Evolutionary conservation across 2,329 filamentous ascomycete genomes (phyloP), one percentile per base, ranked within the genome.

Genomic region (Aureobasidium sp.): DNA sequence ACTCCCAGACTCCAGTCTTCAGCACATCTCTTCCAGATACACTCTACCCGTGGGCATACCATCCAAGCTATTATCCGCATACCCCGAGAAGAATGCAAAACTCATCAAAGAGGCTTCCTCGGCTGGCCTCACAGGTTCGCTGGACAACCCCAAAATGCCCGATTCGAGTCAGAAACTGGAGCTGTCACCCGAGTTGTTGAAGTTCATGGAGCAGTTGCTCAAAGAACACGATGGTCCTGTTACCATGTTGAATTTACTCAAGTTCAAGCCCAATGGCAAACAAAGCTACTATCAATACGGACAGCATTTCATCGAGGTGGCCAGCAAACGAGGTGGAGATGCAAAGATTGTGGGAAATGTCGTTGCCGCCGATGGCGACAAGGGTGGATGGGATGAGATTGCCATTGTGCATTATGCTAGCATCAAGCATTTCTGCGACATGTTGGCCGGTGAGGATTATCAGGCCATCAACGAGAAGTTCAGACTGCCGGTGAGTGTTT

Each of bases 391-490:
- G 84, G 81, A 87, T 69, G 84, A 87, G 71, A 78, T 87, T 64
- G 84, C 84, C 0, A 75, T 87, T 47, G 85, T 84, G 61, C 84
- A 86, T 73, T 87, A 87, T 71, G 84, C 85, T 3, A 84, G 78
- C 56, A 80, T 86, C 39, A 65, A 71, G 64, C 83, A 87, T 70
- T 87, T 87, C 68, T 80, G 80, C 47, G 82, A 85, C 68, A 86
- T 85, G 83, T 68, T 84, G 47, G 77, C 75, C 1, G 79, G 79
- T 47, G 75, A 78, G 66, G 82, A 85, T 67, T 85, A 85, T 70
- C 82, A 85, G 73, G 76, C 72, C 42, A 81, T 83, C 6, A 86
- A 86, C 71, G 73, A 78, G 57, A 78, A 73, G 68, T 73, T 78
- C 67, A 73, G 83, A 31, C 71, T 85, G 61, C 77, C 77, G 63